A percentile compares a stretch with the other conserved stretches of the same genome.
Conservation (phyloP, 1,284 basidiomycete species). For the Ustilago esculenta region DNA sequence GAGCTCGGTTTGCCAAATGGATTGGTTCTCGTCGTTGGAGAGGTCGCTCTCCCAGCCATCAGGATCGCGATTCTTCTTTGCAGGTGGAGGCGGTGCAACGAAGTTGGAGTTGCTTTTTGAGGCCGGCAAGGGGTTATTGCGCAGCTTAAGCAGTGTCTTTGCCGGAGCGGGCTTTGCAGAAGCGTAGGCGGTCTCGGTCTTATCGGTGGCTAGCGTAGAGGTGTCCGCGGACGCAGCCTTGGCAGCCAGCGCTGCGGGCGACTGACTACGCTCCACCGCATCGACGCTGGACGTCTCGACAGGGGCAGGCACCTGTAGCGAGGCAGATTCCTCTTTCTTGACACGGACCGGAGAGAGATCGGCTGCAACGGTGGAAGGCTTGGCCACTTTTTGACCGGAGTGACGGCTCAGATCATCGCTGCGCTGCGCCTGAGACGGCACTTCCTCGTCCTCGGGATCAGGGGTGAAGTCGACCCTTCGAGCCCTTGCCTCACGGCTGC, state of each 20-base stretch:
- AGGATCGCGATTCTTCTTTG: constrained; percentile 43
- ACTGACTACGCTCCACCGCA: not conserved
- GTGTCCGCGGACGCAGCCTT: constrained; percentile 1
- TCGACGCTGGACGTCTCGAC: not conserved
- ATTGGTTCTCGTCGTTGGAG: constrained; percentile 57
- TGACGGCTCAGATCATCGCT: not conserved
- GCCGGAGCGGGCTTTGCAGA: constrained; percentile 13
- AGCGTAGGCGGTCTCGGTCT: constrained; percentile 1
- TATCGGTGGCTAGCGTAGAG: constrained; percentile 3
- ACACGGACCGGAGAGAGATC: constrained; percentile 16
- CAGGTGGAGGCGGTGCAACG: constrained; percentile 44
- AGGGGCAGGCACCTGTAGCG: constrained; percentile 4
- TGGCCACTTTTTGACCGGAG: not conserved
- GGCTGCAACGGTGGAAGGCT: not conserved
- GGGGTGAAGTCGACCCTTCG: constrained; percentile 22
- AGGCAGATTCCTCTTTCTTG: constrained; percentile 20
- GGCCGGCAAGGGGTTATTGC: constrained; percentile 50
- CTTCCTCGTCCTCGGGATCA: constrained; percentile 20
- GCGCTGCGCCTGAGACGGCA: constrained; percentile 3
- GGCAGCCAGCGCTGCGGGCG: not conserved
- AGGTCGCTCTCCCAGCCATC: constrained; percentile 64
- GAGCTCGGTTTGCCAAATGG: constrained; percentile 55
- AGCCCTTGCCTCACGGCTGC: constrained; percentile 14
- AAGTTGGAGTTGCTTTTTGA: constrained; percentile 41
- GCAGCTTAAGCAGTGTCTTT: constrained; percentile 45